These are phyloP conservation scores for Starmerella bombicola DNA, from an alignment of 805 yeast species.

Conservation along the genomic window DNA sequence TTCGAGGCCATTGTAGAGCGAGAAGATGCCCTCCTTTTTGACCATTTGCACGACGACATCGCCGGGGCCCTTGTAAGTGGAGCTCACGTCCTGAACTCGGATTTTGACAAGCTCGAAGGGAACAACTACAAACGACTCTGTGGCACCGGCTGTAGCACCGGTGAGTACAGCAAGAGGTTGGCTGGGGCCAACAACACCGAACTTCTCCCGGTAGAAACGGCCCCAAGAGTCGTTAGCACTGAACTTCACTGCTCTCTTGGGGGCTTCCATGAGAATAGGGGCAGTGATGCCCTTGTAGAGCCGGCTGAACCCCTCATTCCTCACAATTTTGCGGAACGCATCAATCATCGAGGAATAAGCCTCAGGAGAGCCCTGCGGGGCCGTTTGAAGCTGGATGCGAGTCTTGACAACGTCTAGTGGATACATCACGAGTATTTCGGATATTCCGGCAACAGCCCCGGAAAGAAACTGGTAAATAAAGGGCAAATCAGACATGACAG, in stretches of 20 bases:
- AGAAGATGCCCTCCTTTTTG: constrained; percentile 61
- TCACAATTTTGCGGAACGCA: constrained; percentile 70
- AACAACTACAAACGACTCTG: constrained; percentile 91
- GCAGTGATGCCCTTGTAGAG: constrained; percentile 90
- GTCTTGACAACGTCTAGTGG: constrained; percentile 97
- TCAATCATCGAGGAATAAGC: constrained; percentile 74
- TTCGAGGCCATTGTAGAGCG: constrained; percentile 89
- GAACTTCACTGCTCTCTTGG: constrained; percentile 96
- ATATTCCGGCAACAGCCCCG: constrained; percentile 95
- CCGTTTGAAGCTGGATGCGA: constrained; percentile 77
- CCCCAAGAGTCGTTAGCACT: constrained; percentile 98
- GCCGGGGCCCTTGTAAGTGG: constrained; percentile 70
- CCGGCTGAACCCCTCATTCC: constrained; percentile 70
- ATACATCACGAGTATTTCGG: constrained; percentile 89
- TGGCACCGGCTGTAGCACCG: constrained; percentile 98
- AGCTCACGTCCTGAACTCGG: constrained; percentile 77
- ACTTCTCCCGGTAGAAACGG: constrained; percentile 56
- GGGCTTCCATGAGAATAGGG: constrained; percentile 98
- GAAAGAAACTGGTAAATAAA: constrained; percentile 80
- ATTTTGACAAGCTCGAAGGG: constrained; percentile 95
- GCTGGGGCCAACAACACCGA: constrained; percentile 56
- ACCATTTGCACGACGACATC: constrained; percentile 69
- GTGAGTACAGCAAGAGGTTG: constrained; percentile 80
- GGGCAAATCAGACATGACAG: constrained; percentile 41
- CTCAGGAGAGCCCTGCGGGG: constrained; percentile 30